Evolutionary conservation across 192 early-diverging fungal species (phyloP), one percentile per base, ranked within the genome.

Genomic region (Funneliformis geosporum): DNA sequence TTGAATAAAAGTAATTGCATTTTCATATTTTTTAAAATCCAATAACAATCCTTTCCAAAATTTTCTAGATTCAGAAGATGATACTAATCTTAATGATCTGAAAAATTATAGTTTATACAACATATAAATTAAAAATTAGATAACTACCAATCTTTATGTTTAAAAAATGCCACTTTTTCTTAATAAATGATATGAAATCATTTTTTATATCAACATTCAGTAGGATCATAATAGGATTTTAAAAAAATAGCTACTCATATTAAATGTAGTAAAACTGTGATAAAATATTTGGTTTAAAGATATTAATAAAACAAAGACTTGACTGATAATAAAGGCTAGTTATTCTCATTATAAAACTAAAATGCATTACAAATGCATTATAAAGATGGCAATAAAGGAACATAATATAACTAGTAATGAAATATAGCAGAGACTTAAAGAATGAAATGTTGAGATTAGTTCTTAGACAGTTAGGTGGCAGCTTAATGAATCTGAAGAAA

Each of bases 381-480:
- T 68, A 10, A 27, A 42, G 4, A 21, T 69, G 28, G 28, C 67
- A 43, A 43, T 28, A 10, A 39, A 27, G n/a, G 12, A 69, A 69
- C 67, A 69, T 43, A 23, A 69, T 69, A 69, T 69, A 11, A 69
- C 33, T 11, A 14, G 9, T 43, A 23, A 6, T 39, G 28, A 69
- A 69, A 40, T 69, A 69, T 10, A 69, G 42, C 6, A 69, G 18
- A 69, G 42, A 69, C 18, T 69, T n/a, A n/a, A n/a, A n/a, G n/a
- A n/a, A n/a, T n/a, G n/a, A n/a, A n/a, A n/a, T n/a, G n/a, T n/a
- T n/a, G n/a, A n/a, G n/a, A n/a, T n/a, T n/a, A n/a, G n/a, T n/a
- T n/a, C n/a, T n/a, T n/a, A n/a, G n/a, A n/a, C 67, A 28, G 10
- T 69, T 28, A 69, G 42, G 21, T 10, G 28, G 12, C 67, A 18